phyloP scores from a whole-genome alignment of 192 early-diverging fungal genomes.

The Hyaloraphidium curvatum region DNA sequence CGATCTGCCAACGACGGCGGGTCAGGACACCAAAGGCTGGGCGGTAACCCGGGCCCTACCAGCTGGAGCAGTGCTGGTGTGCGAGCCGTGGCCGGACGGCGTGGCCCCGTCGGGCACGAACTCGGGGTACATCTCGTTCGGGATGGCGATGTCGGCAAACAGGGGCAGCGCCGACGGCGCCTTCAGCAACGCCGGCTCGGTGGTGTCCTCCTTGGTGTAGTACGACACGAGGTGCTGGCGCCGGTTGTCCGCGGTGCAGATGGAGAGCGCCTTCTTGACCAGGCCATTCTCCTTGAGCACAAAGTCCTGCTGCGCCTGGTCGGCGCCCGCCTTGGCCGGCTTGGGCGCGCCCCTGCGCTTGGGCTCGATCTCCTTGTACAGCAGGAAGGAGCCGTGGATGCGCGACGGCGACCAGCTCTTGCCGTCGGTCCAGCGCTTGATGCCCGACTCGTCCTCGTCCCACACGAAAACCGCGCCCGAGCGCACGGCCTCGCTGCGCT shows the following conservation, averaged over 20 bases:
- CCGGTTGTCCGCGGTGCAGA: constrained; percentile 57
- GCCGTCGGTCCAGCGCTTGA: constrained; percentile 85
- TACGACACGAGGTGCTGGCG: constrained; percentile 78
- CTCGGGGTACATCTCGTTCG: constrained; percentile 72
- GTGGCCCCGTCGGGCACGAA: constrained; percentile 19
- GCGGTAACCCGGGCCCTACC: no score
- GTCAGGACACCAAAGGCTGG: no score
- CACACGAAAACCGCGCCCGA: constrained; percentile 81
- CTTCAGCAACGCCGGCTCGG: constrained; percentile 35
- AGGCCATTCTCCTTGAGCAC: constrained; percentile 60
- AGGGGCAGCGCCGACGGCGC: constrained; percentile 45
- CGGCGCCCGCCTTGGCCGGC: constrained; percentile 1
- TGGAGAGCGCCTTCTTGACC: constrained; percentile 74
- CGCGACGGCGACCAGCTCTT: constrained; percentile 73
- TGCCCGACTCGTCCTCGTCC: constrained; percentile 78
- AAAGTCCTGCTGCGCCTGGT: constrained; percentile 12
- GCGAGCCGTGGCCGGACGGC: no score
- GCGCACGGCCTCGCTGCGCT: constrained; percentile 46
- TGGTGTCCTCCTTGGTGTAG: constrained; percentile 64
- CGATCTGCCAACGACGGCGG: no score
- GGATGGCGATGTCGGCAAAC: constrained; percentile 45
- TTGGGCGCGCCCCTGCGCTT: constrained; percentile 25
- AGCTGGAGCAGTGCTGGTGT: no score
- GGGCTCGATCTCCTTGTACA: constrained; percentile 67
- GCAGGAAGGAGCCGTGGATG: constrained; percentile 71